These are phyloP conservation scores for Cryphonectria japonica DNA, from an alignment of 2,329 filamentous ascomycete species.

Conservation along the genomic window DNA sequence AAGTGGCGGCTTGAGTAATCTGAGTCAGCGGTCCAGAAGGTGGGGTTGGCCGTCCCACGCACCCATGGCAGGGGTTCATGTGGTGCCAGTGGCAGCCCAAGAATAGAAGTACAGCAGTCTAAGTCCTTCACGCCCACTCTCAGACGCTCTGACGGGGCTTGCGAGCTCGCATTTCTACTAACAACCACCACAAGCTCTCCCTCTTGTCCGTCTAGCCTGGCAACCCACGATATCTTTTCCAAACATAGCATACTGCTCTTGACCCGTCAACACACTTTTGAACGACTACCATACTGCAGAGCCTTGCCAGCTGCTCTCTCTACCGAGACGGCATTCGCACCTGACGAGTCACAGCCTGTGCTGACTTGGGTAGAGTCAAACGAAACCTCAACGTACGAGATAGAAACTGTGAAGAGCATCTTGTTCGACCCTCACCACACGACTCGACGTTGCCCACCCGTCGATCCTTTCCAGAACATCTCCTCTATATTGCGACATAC, in stretches of 20 bases:
- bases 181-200: neutral
- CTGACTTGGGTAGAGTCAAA: neutral
- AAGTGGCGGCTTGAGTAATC: neutral
- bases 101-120: slow-evolving; percentile 27
- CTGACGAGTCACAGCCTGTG: slow-evolving; percentile 4
- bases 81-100: slow-evolving; percentile 26
- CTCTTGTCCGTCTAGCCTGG: neutral
- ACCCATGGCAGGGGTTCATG: slow-evolving; percentile 5
- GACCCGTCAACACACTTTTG: neutral
- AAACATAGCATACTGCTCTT: neutral
- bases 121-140: slow-evolving; percentile 13
- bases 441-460: slow-evolving; percentile 31
- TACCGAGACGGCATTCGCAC: neutral
- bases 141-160: neutral
- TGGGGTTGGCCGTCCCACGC: neutral
- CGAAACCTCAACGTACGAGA: slow-evolving; percentile 33
- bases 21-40: slow-evolving; percentile 8
- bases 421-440: slow-evolving; percentile 46
- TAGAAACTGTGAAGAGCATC: slow-evolving; percentile 43
- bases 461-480: slow-evolving; percentile 38
- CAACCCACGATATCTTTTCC: neutral
- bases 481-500: slow-evolving; percentile 34
- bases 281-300: neutral
- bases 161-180: slow-evolving; percentile 13
- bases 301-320: neutral